Base-by-base conservation (phyloP, 75 land plant genomes). In the Azolla pinnata region DNA sequence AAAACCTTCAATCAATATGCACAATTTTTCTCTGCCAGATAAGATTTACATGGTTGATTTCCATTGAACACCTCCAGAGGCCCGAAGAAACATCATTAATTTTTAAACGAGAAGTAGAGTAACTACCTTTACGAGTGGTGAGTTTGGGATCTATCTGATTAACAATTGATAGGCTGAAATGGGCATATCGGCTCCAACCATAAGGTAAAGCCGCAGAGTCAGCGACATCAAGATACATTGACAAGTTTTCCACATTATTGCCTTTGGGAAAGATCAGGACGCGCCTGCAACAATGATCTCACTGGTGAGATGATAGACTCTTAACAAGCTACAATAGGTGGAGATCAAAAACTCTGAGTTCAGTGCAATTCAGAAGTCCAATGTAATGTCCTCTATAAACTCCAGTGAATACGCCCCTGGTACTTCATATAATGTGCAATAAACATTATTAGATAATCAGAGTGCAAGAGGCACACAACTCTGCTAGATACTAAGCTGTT, bases 181-280 rank as follows among this genome's bases (percentile, higher is more conserved):
- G 77, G 0, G 83, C 84, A 71, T 63, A 81, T 77, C 87, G 58
- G 54, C 70, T 83, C 87, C 87, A 83, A 16, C 84, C 84, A 65
- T 68, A 74, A 2, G 87, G 84, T 67, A 83, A 44, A 24, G 35
- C 46, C 2, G 72, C 63, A 9, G 87, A 80, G 56, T 83, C 87
- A 3, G 87, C 87, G 31, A 81, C 84, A 71, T 83, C 87, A 31
- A 83, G 61, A 33, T 83, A 83, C 64, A 83, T 64, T 2, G 87
- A 83, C 49, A 83, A 57, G 28, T 81, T 74, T 29, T 81, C 84
- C 35, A 81, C 84, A 34, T 79, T 81, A 45, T 78, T 81, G 44
- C 84, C 84, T 49, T 75, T 77, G 2, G 84, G 84, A 63, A 81
- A 83, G 16, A 81, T 62, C 27, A 83, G 64, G 31, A 83, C 58